Evolutionary conservation across 371 early-diverging fungal genomes (phyloP), one percentile per base, ranked within the genome.

Genomic region (Mortierella sp.): DNA sequence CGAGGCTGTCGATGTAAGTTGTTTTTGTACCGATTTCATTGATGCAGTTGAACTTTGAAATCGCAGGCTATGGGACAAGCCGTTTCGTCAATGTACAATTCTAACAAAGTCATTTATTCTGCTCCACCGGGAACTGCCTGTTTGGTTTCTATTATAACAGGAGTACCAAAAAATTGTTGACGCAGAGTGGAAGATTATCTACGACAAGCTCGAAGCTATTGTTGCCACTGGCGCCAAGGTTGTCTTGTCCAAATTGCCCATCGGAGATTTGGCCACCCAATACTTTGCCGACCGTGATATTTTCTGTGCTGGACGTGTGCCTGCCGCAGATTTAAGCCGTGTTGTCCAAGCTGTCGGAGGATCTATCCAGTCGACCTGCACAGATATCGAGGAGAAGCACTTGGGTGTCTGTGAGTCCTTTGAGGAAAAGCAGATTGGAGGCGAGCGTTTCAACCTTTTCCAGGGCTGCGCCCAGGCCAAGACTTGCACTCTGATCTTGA

Each of bases 241-340:
- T 53, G 99, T 99, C n/a, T 91, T 99, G 34, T 99, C 99, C 82
- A 97, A 96, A 79, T 91, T 99, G 74, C 98, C 99, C 24, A 99
- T 99, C 86, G 99, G 99, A 84, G 99, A 99, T 89, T 93, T 99
- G 83, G 99, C 99, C 51, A 99, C 99, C 28, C 99, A 99, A 90
- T 99, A 99, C 93, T 99, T 99, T 94, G 99, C 99, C 77, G 99
- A 98, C 88, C 95, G 99, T 72, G 96, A 97, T 87, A 97, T 99
- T 83, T 99, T 99, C 92, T 99, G 99, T 89, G 99, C 99, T 69
- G 99, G 99, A 55, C 96, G 99, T 86, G 99, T 99, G 46, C 89
- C 98, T 46, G 93, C 93, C 83, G 97, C 96, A 74, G 99, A 99
- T 87, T 90, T 99, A 83, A 91, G 92, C 67, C 96, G 99, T 83